Base-by-base conservation (phyloP, 768 basidiomycete species). In the Phlebiopsis flavidoalba region DNA sequence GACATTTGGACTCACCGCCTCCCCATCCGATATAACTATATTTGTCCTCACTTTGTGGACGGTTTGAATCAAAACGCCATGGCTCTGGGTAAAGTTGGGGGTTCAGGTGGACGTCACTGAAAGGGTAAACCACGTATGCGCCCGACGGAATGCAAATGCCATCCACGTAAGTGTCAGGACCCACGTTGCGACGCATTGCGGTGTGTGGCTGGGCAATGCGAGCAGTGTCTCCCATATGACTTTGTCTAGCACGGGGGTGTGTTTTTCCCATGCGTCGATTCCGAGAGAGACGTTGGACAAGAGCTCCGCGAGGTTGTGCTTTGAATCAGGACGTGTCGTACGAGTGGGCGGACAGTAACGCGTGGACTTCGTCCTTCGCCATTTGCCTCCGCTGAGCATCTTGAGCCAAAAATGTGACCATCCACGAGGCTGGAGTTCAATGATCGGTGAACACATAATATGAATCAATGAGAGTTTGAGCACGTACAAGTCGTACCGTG, bases 141-240 rank as follows among this genome's bases (percentile, higher is more conserved):
- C 88, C 89, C 21, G 86, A 84, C 35, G 88, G 88, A 33, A 92
- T 81, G 43, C 79, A 73, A 72, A 85, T 88, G 62, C 83, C 83
- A 73, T 86, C 82, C 65, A 92, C 86, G 66, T 84, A 79, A 37
- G 84, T 73, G 60, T 88, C 86, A 65, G 86, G 87, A 17, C 89
- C 89, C 60, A 89, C 74, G 70, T 91, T 91, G 61, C 86, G 82
- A 69, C 90, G 82, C 88, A 91, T 89, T 60, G 89, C 89, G 0
- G 83, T 83, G 72, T 91, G 88, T 47, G 89, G 88, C 76, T 91
- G 87, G 10, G 89, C 88, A 51, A 91, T 75, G 43, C 89, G 86
- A 22, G n/a, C n/a, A 89, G 83, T 37, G 89, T 90, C 74, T 92
- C 89, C 64, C 82, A 82, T 67, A 91, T 85, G 67, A 91, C 77